These are phyloP conservation scores for Entelexis paramagnoliae DNA, from an alignment of 1,139 yeast genomes.

Conservation along the genomic window DNA sequence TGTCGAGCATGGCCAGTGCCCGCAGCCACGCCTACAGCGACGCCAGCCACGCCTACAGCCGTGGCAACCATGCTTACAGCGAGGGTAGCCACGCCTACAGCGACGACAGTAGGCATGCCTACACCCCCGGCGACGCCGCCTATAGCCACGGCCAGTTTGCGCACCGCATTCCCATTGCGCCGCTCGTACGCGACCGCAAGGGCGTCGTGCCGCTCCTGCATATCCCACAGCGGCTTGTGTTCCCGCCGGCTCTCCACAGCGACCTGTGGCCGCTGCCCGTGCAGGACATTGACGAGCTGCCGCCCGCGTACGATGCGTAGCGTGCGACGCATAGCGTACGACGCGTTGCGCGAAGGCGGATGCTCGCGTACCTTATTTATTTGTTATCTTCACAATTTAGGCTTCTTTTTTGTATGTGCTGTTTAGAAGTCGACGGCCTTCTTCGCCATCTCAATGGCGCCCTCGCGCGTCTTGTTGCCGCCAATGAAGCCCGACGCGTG, in stretches of 20 bases:
- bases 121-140: too few relatives aligned
- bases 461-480: conserved; percentile 74
- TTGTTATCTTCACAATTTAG: neutral
- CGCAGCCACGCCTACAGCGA: too few relatives aligned
- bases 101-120: too few relatives aligned
- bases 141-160: neutral
- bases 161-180: conserved; percentile 5
- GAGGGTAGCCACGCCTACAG: too few relatives aligned
- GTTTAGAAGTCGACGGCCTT: conserved; percentile 35
- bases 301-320: conserved; percentile 19
- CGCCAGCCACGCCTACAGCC: too few relatives aligned
- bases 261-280: conserved; percentile 8
- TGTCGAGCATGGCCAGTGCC: too few relatives aligned
- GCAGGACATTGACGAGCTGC: conserved; percentile 17
- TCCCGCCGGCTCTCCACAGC: conserved; percentile 5
- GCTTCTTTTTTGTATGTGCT: neutral
- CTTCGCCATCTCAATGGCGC: conserved; percentile 67
- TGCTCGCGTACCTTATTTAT: too few relatives aligned
- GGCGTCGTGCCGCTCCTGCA: conserved; percentile 3
- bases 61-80: too few relatives aligned
- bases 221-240: neutral
- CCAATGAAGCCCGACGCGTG: conserved; percentile 98
- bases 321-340: too few relatives aligned
- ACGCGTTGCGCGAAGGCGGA: too few relatives aligned
- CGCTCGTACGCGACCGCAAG: conserved; percentile 4